Base-by-base conservation (phyloP, 495 filamentous ascomycete species). In the Hypoxylon cercidicola region DNA sequence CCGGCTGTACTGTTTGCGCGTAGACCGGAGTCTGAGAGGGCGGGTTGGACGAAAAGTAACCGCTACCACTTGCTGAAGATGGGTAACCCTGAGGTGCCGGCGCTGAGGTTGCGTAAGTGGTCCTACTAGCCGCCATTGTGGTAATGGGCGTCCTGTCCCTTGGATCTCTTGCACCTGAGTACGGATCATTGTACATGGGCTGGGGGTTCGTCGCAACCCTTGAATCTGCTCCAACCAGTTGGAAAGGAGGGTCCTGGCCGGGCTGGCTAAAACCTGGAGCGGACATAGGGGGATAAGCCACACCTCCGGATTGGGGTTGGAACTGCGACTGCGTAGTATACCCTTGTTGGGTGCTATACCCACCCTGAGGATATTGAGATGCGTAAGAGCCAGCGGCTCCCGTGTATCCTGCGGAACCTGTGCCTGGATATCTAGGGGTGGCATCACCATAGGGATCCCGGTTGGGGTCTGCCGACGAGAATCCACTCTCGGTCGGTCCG, bases 401-500 rank as follows among this genome's bases (percentile, higher is more conserved):
- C 12, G 64, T 75, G 25, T 76, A 77, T 49, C 74, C 74, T 18
- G 60, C 60, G 18, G 72, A 64, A 34, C 74, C 74, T 49, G 66
- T 76, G 61, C 75, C 75, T 62, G 75, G 75, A 52, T 77, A 77
- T 64, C 73, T 71, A 18, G 71, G 73, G 18, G 61, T 64, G 34
- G 70, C 58, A 65, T 70, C 68, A 62, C 68, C 64, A 66, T 70
- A 75, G 3, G 66, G 61, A 57, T 71, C 75, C 28, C 62, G 60
- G 55, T 45, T 65, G 41, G 63, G 45, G 52, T 60, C 61, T 52
- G 41, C 66, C 43, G 71, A 62, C 52, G 68, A 52, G 28, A 62
- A 62, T 47, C 58, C 67, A 39, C 48, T 44, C 25, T 74, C 73
- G 23, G 73, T 75, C n/a, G 81, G 81, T 21, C 81, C 82, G 66